Base-by-base conservation (phyloP, 129 eudicot genomes). In the Logfia minima region DNA sequence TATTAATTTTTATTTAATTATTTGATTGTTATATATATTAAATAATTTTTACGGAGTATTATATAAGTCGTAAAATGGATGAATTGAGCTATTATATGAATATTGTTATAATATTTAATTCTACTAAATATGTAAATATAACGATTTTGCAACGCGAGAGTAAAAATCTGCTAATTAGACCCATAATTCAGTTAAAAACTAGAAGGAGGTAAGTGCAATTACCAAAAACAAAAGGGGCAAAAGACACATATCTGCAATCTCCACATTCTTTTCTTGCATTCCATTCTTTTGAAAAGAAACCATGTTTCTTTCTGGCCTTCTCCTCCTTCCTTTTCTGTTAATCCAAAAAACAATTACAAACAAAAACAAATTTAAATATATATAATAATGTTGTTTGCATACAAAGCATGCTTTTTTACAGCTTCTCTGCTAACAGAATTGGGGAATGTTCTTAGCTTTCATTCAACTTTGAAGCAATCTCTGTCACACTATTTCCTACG, bases 401-500 rank as follows among this genome's bases (percentile, higher is more conserved):
- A 68, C 70, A 74, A 74, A 66, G 73, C 52, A 72, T 66, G 69
- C 78, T 31, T 72, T 28, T 58, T 70, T 58, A 37, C 32, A 17
- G 70, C 16, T 76, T 66, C 37, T 65, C 64, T 75, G 28, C 10
- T 66, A 18, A 4, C 68, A 73, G 64, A 74, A 77, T 37, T 59
- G 62, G 37, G 48, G 74, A 79, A 78, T 83, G 84, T 83, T 83
- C 84, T 75, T 83, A 75, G 78, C 81, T 79, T 79, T 21, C 37
- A 52, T 83, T 28, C 77, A 74, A 70, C 83, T 75, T 39, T 70
- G 55, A 83, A 74, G 86, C 80, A 68, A 83, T 43, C 83, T 69
- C 71, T 59, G 26, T 61, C 67, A 8, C 23, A 52, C 53, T 26
- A 26, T 66, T 43, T 43, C 65, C 41, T 21, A 55, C 55, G 64